Conservation (phyloP, 441 rosid species). For the Mallotus japonicus region DNA sequence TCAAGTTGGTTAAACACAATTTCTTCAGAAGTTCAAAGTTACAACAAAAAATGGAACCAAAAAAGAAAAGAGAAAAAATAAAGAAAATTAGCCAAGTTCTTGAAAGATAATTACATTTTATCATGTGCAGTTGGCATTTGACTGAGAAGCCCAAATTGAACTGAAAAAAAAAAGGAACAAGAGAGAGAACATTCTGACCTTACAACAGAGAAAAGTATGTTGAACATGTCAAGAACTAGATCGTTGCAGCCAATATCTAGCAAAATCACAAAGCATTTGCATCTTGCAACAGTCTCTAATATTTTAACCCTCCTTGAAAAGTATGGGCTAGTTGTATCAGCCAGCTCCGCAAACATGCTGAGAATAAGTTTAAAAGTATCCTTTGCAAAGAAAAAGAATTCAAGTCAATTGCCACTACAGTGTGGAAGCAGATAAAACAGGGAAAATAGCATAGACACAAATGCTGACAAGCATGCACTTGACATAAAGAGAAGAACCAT, state of each 20-base stretch:
- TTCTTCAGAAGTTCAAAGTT: neutral
- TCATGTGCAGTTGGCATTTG: neutral
- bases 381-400: conserved; percentile 37
- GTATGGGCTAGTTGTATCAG: conserved; percentile 60
- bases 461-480: neutral
- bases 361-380: conserved; percentile 65
- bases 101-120: conserved; percentile 4
- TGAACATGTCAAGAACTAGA: conserved; percentile 76
- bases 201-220: conserved; percentile 65
- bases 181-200: conserved; percentile 47
- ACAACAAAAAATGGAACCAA: neutral
- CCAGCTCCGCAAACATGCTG: conserved; percentile 60
- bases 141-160: conserved; percentile 2
- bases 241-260: conserved; percentile 64
- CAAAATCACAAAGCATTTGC: conserved; percentile 76
- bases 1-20: neutral
- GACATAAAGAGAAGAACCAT: neutral
- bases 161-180: conserved; percentile 3
- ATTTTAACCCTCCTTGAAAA: conserved; percentile 79
- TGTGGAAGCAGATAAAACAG: neutral
- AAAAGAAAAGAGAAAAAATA: neutral
- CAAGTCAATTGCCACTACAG: neutral
- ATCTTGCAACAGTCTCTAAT: conserved; percentile 71
- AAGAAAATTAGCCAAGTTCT: conserved; percentile 1
- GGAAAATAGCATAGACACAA: neutral